Evolutionary conservation across 306 rosid genomes (phyloP), one percentile per base, ranked within the genome.

Genomic region (Cicer cuneatum): DNA sequence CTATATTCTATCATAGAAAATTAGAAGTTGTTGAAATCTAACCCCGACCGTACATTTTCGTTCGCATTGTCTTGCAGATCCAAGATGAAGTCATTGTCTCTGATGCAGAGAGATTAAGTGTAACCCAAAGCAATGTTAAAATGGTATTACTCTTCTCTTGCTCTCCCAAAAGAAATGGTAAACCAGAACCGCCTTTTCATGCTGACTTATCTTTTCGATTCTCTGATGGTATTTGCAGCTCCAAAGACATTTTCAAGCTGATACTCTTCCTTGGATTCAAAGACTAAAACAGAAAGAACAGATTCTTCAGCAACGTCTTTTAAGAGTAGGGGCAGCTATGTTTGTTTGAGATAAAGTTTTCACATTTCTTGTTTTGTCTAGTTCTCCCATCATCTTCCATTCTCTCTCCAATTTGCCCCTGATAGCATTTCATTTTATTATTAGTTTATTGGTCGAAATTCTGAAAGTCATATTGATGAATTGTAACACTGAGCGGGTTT

Each of bases 81-180:
- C 98, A 95, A 89, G 99, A 95, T 83, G 98, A 95, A 84, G 99
- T 95, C 85, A 87, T 92, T 71, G 78, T 86, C 68, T 90, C 99
- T 65, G 99, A 95, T 84, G 89, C 93, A 13, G 99, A 92, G 83
- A 89, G 98, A 77, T 86, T 95, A 59, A 84, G 87, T 70, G 78
- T 92, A 80, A 92, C 99, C 75, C 99, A 92, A 83, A 95, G 97
- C 93, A 92, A 90, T 74, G 97, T 95, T 66, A 92, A 92, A 83
- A 89, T 86, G 99, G 99, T 95, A 87, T 54, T 62, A 14, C 57
- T 46, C 19, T 68, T 13, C 35, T 43, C 47, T 39, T 18, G 46
- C 71, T 48, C 10, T 40, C 19, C 65, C 47, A 9, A 11, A 8
- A 14, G 42, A 59, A 62, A 48, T 69, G 54, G 4, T 67, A 40